Conservation (phyloP, 2,329 filamentous ascomycete species). For the Boeremia lycopersici region DNA sequence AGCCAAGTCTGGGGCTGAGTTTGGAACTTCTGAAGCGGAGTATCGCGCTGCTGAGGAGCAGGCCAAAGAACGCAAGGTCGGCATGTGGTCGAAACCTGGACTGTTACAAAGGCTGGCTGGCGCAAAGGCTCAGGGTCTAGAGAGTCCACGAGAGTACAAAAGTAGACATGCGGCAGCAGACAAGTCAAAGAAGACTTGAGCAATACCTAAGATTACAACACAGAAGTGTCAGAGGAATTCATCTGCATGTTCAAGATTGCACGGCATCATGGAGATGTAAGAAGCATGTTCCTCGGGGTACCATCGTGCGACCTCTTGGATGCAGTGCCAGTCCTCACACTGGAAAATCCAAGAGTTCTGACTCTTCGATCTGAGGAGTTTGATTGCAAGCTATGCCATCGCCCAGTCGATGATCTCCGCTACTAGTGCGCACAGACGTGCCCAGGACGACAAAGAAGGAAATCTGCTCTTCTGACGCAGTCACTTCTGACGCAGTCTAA, state of each 20-base stretch:
- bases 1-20: constrained; percentile 87
- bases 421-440: constrained; percentile 13
- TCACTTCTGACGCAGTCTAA: constrained; percentile 7
- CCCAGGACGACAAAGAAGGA: constrained; percentile 7
- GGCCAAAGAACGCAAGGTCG: constrained; percentile 50
- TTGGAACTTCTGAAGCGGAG: constrained; percentile 68
- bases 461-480: constrained; percentile 11
- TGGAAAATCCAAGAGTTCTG: constrained; percentile 1
- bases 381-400: constrained; percentile 10
- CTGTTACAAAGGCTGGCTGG: constrained; percentile 52
- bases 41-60: constrained; percentile 70
- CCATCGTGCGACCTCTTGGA: not conserved
- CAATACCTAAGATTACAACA: not conserved
- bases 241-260: not conserved
- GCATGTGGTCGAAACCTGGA: constrained; percentile 69
- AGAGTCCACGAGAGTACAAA: constrained; percentile 91
- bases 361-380: constrained; percentile 16
- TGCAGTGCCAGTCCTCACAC: not conserved
- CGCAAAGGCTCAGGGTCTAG: constrained; percentile 61
- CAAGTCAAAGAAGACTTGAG: constrained; percentile 44
- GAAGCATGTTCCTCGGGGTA: not conserved
- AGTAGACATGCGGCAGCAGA: constrained; percentile 57
- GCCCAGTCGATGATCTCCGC: constrained; percentile 11
- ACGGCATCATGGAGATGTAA: constrained; percentile 1
- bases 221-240: not conserved